Percentiles rank a stretch among this genome's conserved stretches.
Evolutionary conservation across 306 rosid species (phyloP).

Genomic region (Glycine soja): DNA sequence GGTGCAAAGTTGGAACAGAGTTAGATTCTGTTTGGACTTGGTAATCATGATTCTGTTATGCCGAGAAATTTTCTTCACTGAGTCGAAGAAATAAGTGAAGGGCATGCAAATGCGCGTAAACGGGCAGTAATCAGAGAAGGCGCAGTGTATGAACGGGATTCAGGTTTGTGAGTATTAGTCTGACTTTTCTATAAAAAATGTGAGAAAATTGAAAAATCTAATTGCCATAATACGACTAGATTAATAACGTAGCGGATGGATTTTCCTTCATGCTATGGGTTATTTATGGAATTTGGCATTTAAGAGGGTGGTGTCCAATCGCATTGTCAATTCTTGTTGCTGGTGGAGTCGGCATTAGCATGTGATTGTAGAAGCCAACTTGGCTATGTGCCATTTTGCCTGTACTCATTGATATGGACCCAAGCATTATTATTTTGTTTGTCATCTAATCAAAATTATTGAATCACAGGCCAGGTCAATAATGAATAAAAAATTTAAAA

Average conservation of each 20-base stretch:
- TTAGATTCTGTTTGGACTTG: not conserved
- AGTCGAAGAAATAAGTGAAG: not conserved
- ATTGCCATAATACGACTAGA: not conserved
- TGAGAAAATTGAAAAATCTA: not conserved
- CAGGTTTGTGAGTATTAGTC: not conserved
- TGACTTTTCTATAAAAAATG: not conserved
- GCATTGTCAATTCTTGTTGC: constrained; percentile 13
- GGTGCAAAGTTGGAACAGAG: not conserved
- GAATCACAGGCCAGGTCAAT: not conserved
- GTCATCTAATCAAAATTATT: not conserved
- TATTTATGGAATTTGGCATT: not conserved
- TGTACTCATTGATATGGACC: not conserved
- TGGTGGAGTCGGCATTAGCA: not conserved
- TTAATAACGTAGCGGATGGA: not conserved
- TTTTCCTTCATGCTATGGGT: not conserved
- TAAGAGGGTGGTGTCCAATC: not conserved
- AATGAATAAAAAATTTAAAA: too few relatives aligned
- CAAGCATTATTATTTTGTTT: not conserved
- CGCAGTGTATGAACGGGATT: not conserved
- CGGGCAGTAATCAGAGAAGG: not conserved
- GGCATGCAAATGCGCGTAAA: not conserved
- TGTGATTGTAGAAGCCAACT: not conserved
- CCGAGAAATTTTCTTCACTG: not conserved
- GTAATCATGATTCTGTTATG: constrained; percentile 35
- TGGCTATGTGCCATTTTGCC: not conserved